Evolutionary conservation across 345 rosid species (phyloP).

Genomic region (Corchorus capsularis): DNA sequence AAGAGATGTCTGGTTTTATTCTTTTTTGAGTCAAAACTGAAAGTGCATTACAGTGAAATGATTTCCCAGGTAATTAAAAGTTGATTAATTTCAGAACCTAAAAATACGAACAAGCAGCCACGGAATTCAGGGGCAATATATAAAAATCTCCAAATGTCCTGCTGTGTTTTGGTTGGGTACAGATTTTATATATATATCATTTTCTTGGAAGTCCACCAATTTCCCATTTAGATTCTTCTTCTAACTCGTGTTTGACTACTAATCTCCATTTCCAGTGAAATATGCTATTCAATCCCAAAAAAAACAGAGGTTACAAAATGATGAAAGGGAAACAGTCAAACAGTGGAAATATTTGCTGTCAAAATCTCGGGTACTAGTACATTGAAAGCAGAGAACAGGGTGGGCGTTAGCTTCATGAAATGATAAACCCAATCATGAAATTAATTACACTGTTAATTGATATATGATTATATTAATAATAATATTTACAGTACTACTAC

Average conservation of each 20-base stretch:
- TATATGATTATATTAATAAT: not conserved
- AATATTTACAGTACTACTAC: not conserved
- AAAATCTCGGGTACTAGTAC: not conserved
- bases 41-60: not conserved
- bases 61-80: too few relatives aligned
- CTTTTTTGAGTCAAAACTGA: not conserved
- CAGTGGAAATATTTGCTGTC: not conserved
- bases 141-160: not conserved
- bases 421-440: conserved; percentile 8
- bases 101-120: not conserved
- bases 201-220: not conserved
- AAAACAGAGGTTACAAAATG: not conserved
- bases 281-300: not conserved
- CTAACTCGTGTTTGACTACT: conserved; percentile 7
- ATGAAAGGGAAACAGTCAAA: conserved; percentile 9
- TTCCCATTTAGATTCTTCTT: not conserved
- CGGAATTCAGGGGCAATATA: not conserved
- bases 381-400: not conserved
- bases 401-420: conserved; percentile 5
- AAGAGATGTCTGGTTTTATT: not conserved
- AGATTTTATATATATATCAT: not conserved
- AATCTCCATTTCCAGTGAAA: not conserved
- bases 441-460: not conserved
- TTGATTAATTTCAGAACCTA: not conserved
- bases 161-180: not conserved